Conservation (phyloP, 805 yeast genomes). For the Pichia californica region DNA sequence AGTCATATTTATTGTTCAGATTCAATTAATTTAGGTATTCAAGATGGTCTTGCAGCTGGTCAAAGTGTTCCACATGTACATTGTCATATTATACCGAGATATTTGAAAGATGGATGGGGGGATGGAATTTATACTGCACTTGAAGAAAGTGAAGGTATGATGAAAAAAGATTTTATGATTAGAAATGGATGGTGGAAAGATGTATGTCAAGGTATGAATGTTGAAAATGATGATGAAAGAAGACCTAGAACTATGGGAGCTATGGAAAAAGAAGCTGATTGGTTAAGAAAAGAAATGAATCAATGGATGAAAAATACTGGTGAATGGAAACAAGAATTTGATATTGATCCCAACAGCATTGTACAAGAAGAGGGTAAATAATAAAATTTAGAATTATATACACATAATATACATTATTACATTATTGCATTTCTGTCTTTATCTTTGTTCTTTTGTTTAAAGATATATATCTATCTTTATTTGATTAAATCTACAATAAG, state of each 20-base stretch:
- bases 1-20: slow-evolving; percentile 68
- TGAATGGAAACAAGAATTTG: slow-evolving; percentile 3
- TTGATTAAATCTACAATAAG: too few relatives aligned
- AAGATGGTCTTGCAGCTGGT: slow-evolving; percentile 95
- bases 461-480: too few relatives aligned
- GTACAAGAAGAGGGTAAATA: too few relatives aligned
- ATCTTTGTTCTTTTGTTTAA: too few relatives aligned
- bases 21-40: slow-evolving; percentile 83
- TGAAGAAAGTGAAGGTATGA: slow-evolving; percentile 48
- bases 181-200: slow-evolving; percentile 25
- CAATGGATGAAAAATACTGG: slow-evolving; percentile 17
- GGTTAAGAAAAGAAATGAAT: slow-evolving; percentile 39
- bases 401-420: too few relatives aligned
- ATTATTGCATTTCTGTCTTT: too few relatives aligned
- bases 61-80: slow-evolving; percentile 95
- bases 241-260: slow-evolving; percentile 49
- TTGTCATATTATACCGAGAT: slow-evolving; percentile 88
- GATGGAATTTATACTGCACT: slow-evolving; percentile 69
- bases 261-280: slow-evolving; percentile 67
- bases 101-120: slow-evolving; percentile 49
- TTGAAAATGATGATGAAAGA: slow-evolving; percentile 48
- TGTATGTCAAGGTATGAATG: slow-evolving; percentile 22
- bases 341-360: neutral
- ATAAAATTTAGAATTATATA: too few relatives aligned
- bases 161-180: slow-evolving; percentile 27